A percentile compares a stretch with the other conserved stretches of the same genome.
Conservation (phyloP, 495 filamentous ascomycete genomes). For the Tuber aestivum region DNA sequence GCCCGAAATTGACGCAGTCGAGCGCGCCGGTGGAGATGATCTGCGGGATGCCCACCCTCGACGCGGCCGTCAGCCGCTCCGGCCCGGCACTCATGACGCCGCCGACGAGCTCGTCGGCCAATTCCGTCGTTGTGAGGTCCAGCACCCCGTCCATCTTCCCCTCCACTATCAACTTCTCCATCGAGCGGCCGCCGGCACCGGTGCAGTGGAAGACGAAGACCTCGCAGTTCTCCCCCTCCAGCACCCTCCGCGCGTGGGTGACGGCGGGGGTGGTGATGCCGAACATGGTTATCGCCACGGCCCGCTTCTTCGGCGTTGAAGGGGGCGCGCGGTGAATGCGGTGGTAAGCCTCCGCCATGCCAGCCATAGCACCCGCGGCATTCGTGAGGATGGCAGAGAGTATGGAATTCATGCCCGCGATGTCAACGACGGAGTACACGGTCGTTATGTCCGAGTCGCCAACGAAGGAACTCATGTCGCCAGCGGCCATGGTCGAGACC, state of each 20-base stretch:
- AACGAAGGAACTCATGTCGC: constrained; percentile 55
- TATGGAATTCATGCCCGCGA: constrained; percentile 58
- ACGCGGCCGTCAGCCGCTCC: constrained; percentile 52
- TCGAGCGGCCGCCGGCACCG: constrained; percentile 58
- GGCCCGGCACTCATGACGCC: constrained; percentile 56
- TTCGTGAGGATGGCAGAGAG: constrained; percentile 54
- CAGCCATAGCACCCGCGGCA: constrained; percentile 55
- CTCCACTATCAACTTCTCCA: constrained; percentile 59
- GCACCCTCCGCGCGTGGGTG: constrained; percentile 46
- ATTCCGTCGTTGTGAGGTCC: constrained; percentile 64
- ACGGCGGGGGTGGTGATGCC: constrained; percentile 65
- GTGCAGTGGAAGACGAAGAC: constrained; percentile 65
- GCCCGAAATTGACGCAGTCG: constrained; percentile 67
- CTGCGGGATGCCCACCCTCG: constrained; percentile 53
- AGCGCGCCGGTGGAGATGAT: constrained; percentile 59
- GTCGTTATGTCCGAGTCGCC: constrained; percentile 62
- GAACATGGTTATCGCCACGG: constrained; percentile 65
- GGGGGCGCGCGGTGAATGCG: constrained; percentile 21
- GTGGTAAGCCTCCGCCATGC: constrained; percentile 50
- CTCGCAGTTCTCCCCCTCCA: constrained; percentile 50
- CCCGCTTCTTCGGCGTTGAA: constrained; percentile 40
- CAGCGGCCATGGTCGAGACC: constrained; percentile 61
- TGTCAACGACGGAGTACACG: constrained; percentile 65
- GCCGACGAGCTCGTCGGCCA: constrained; percentile 57
- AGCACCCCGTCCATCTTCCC: constrained; percentile 56